Evolutionary conservation across 148 eudicot genomes (phyloP).

Genomic region (Silene conica): DNA sequence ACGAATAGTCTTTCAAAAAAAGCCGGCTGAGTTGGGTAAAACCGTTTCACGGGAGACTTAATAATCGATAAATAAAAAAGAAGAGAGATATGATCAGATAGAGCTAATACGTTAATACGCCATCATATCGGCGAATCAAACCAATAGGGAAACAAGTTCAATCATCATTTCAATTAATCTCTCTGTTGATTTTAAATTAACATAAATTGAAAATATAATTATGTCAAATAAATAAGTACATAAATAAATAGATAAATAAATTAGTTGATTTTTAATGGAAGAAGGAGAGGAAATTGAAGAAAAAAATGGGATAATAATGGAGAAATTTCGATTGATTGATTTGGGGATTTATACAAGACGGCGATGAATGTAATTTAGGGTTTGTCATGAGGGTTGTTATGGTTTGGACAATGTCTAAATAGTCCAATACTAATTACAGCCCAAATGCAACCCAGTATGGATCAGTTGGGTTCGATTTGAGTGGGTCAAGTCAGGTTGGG

Average conservation of each 20-base stretch:
- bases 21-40: no score
- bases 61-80: neutral
- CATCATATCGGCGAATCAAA: slow-evolving; percentile 27
- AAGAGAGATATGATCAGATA: slow-evolving; percentile 24
- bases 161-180: slow-evolving; percentile 25
- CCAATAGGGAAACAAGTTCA: slow-evolving; percentile 31
- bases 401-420: no score
- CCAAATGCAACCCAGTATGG: no score
- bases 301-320: neutral
- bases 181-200: neutral
- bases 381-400: no score
- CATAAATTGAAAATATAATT: no score
- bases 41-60: no score
- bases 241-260: neutral
- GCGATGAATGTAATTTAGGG: neutral
- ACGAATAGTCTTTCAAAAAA: no score
- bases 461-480: no score
- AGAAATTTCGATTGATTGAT: neutral
- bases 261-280: no score
- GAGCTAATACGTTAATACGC: slow-evolving; percentile 28
- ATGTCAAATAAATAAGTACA: no score
- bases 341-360: neutral
- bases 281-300: neutral
- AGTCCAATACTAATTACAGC: no score
- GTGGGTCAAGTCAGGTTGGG: no score